Evolutionary conservation across 2,329 filamentous ascomycete genomes (phyloP), one percentile per base, ranked within the genome.

Genomic region (Incumbomyces lentus): DNA sequence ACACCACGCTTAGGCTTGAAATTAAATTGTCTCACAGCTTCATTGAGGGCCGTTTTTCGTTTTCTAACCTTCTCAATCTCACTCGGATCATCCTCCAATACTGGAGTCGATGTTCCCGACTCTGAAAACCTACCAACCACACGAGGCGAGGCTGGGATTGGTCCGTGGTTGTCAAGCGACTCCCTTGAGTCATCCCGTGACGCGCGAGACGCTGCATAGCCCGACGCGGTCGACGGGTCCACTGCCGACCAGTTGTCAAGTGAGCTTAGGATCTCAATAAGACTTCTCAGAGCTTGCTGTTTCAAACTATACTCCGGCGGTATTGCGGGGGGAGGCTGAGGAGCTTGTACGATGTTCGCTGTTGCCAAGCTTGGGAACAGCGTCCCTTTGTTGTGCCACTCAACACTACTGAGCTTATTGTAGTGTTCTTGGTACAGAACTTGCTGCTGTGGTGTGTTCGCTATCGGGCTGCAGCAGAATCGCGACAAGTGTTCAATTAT

Each of bases 1-100:
- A 98, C 78, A 5, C 92, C 93, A 49, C 84, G 80, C 65, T 98
- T 98, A 0, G 93, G 88, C 64, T 98, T 98, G 72, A 90, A 95
- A 63, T 98, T 98, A 74, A 98, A 98, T 52, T 87, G 84, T 41
- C 82, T 80, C 46, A 95, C 84, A 1, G 85, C 90, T 57, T 94
- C 92, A 44, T 82, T 85, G 50, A 96, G 69, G 0, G 92, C 92
- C 6, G 87, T 96, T 68, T 98, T 98, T 52, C 84, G 78, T 50
- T 89, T 86, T 67, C 96, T 96, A 47, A 89, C 87, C 64, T 84
- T 93, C 60, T 96, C 92, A n/a, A 98, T 72, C 58, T 95, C 84
- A 52, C 81, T 87, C 0, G 90, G 90, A 59, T 98, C 92, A 60
- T 98, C 93, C 48, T 95, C 88, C 2, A 79, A 66, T 19, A 81